A percentile compares a stretch with the other conserved stretches of the same genome.
Conservation (phyloP, 306 rosid genomes). For the Rosa chinensis region DNA sequence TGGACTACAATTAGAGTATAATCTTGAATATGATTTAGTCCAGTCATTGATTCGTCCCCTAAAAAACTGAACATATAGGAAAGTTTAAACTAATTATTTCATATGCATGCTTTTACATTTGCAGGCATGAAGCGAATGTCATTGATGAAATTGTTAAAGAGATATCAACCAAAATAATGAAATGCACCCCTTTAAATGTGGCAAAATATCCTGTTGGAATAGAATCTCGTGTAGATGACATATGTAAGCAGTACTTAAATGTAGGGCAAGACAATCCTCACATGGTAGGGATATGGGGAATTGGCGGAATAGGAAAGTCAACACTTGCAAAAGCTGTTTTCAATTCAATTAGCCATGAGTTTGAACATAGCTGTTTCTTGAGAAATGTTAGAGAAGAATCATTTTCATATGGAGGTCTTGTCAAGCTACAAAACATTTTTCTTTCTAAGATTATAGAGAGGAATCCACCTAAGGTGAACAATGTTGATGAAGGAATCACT, state of each 20-base stretch:
- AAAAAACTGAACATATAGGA: too few species aligned
- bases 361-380: background rate
- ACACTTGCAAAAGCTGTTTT: background rate
- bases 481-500: background rate
- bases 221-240: background rate
- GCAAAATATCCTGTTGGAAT: background rate
- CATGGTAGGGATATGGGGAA: background rate
- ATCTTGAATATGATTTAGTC: too few species aligned
- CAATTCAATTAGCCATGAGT: background rate
- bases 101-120: background rate
- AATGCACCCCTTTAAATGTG: background rate
- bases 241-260: background rate
- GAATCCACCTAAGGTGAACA: background rate
- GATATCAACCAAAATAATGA: background rate
- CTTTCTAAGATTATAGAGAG: background rate
- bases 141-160: background rate
- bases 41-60: too few species aligned
- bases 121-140: background rate
- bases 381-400: background rate
- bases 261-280: background rate
- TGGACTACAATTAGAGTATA: too few species aligned
- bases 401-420: background rate
- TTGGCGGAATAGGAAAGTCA: background rate
- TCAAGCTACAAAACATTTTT: background rate
- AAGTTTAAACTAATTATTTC: background rate